Conservation (phyloP, 768 basidiomycete species). For the Boletus edulis region DNA sequence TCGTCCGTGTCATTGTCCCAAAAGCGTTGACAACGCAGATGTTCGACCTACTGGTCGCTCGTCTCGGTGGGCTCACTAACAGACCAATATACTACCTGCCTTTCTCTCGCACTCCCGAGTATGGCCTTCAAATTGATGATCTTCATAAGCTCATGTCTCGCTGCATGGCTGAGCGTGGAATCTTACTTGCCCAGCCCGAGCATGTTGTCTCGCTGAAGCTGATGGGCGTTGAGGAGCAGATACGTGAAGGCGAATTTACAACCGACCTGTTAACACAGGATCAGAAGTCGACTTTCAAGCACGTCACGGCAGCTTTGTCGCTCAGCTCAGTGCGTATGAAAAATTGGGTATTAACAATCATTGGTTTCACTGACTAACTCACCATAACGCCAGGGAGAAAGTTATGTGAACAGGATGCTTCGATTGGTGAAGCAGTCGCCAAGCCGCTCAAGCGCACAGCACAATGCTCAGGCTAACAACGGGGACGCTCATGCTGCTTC, state of each 20-base stretch:
- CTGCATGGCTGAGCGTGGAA: constrained; percentile 33
- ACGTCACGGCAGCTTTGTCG: neutral
- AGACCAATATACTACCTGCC: neutral
- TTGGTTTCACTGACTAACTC: too few species aligned
- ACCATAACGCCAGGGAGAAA: too few species aligned
- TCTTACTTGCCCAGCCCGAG: neutral
- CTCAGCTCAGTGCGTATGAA: neutral
- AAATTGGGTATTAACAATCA: too few species aligned
- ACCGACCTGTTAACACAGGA: neutral
- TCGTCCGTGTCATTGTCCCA: constrained; percentile 10
- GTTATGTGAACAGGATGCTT: too few species aligned
- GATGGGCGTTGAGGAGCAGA: constrained; percentile 37
- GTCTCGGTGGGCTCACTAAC: too few species aligned
- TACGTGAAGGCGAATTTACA: neutral
- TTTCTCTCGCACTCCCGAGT: neutral
- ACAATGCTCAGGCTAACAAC: too few species aligned
- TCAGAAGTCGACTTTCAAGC: too few species aligned
- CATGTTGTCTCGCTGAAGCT: constrained; percentile 39
- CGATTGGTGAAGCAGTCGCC: too few species aligned
- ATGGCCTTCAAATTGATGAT: too few species aligned
- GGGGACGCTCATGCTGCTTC: too few species aligned
- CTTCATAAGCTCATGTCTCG: constrained; percentile 13
- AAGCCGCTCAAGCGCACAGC: too few species aligned
- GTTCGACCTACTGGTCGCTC: constrained; percentile 38
- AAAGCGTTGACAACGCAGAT: constrained; percentile 37